Evolutionary conservation across 805 yeast genomes (phyloP).

Genomic region (Yueomyces sinensis): DNA sequence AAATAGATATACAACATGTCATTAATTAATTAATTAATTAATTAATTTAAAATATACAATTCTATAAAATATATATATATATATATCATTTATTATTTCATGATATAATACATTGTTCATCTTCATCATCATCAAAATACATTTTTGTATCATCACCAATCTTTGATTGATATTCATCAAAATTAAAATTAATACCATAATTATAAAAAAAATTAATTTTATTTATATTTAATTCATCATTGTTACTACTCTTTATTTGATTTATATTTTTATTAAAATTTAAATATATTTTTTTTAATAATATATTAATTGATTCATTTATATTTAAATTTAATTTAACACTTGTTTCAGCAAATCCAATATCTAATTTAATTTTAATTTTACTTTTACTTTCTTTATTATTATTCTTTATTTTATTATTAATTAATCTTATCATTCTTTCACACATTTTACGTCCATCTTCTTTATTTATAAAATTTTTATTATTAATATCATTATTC

Average conservation of each 20-base stretch:
- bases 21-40: too few relatives aligned
- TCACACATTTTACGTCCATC: constrained; percentile 10
- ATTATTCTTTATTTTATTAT: constrained; percentile 1
- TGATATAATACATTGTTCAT: constrained; percentile 9
- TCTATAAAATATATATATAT: too few relatives aligned
- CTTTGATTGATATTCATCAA: background rate
- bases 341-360: constrained; percentile 19
- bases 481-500: background rate
- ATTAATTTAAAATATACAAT: too few relatives aligned
- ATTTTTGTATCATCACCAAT: background rate
- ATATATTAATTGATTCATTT: constrained; percentile 10
- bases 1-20: too few relatives aligned
- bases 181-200: background rate
- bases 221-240: too few relatives aligned
- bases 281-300: constrained; percentile 9
- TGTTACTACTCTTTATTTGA: background rate
- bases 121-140: constrained; percentile 3
- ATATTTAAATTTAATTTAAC: constrained; percentile 15
- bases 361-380: constrained; percentile 1
- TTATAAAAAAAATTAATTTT: too few relatives aligned
- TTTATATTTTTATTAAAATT: background rate
- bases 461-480: constrained; percentile 6
- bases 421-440: background rate
- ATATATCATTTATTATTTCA: constrained; percentile 2
- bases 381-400: background rate